phyloP scores from a whole-genome alignment of 192 early-diverging fungal species.

The Tieghemiomyces parasiticus region DNA sequence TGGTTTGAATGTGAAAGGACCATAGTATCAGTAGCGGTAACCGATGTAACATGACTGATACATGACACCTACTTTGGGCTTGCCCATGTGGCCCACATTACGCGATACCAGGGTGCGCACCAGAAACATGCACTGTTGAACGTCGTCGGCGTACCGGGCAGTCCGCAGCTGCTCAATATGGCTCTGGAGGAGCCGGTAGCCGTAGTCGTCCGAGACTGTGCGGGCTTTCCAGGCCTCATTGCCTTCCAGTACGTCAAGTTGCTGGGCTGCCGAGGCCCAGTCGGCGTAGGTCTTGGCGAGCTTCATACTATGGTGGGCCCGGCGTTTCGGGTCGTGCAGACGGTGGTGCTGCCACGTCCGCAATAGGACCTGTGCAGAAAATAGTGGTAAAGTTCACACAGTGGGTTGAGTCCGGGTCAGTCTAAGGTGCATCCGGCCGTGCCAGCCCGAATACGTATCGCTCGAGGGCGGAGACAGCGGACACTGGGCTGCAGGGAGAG shows the following conservation, averaged over 20 bases:
- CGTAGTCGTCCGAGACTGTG: slow-evolving; percentile 46
- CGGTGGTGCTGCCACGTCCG: background rate
- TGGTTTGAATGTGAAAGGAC: too few species aligned
- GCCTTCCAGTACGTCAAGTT: slow-evolving; percentile 35
- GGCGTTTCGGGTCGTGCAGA: background rate
- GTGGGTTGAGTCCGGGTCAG: background rate
- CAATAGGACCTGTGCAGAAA: background rate
- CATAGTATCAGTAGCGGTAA: slow-evolving; percentile 19
- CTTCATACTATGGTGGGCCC: slow-evolving; percentile 20
- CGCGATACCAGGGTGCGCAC: slow-evolving; percentile 47
- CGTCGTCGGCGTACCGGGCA: slow-evolving; percentile 32
- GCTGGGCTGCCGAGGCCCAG: slow-evolving; percentile 42
- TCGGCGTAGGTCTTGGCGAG: slow-evolving; percentile 51
- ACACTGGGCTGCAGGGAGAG: background rate
- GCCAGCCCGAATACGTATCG: background rate
- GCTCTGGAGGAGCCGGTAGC: slow-evolving; percentile 46
- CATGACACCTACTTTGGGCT: slow-evolving; percentile 34
- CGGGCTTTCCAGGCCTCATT: slow-evolving; percentile 55
- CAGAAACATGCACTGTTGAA: slow-evolving; percentile 45
- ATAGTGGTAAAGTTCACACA: background rate
- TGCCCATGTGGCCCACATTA: slow-evolving; percentile 64
- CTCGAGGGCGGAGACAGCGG: background rate
- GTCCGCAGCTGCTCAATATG: slow-evolving; percentile 35
- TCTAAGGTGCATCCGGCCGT: background rate
- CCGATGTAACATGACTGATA: background rate